A percentile compares a stretch with the other conserved stretches of the same genome.
Evolutionary conservation across 805 yeast species (phyloP).

Genomic region (Myxozyma vanderwaltii): DNA sequence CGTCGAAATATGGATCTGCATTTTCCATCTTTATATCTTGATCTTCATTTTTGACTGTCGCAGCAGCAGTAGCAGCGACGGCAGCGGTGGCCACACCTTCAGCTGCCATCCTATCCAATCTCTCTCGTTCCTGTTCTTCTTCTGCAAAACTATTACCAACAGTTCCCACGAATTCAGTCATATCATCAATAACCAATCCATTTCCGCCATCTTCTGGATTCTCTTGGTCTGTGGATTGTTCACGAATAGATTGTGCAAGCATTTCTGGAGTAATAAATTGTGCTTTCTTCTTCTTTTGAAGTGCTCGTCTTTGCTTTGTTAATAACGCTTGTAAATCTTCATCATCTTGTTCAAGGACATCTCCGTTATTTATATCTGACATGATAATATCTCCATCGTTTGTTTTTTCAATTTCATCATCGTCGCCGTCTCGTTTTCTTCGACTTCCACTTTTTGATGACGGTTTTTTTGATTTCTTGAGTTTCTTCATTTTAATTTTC

Average conservation of each 20-base stretch:
- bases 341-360: constrained; percentile 42
- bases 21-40: constrained; percentile 15
- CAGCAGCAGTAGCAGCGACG: not conserved
- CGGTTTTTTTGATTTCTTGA: constrained; percentile 47
- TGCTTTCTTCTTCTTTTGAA: constrained; percentile 38
- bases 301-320: constrained; percentile 38
- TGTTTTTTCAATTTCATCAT: constrained; percentile 33
- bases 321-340: constrained; percentile 44
- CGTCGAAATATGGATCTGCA: constrained; percentile 21
- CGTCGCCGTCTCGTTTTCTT: constrained; percentile 41
- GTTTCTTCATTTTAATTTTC: constrained; percentile 47
- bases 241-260: constrained; percentile 38
- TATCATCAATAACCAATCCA: constrained; percentile 48
- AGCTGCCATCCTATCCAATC: constrained; percentile 9
- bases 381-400: constrained; percentile 31
- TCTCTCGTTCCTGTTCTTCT: constrained; percentile 20
- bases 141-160: constrained; percentile 26
- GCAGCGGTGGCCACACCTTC: constrained; percentile 8
- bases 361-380: constrained; percentile 36
- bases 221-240: constrained; percentile 40
- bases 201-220: constrained; percentile 27
- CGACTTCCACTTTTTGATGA: constrained; percentile 45
- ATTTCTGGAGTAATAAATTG: constrained; percentile 35
- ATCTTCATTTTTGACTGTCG: constrained; percentile 6
- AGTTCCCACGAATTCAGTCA: constrained; percentile 42